Evolutionary conservation across 116 monocot species (phyloP), one percentile per base, ranked within the genome.

Genomic region (Iris pallida): DNA sequence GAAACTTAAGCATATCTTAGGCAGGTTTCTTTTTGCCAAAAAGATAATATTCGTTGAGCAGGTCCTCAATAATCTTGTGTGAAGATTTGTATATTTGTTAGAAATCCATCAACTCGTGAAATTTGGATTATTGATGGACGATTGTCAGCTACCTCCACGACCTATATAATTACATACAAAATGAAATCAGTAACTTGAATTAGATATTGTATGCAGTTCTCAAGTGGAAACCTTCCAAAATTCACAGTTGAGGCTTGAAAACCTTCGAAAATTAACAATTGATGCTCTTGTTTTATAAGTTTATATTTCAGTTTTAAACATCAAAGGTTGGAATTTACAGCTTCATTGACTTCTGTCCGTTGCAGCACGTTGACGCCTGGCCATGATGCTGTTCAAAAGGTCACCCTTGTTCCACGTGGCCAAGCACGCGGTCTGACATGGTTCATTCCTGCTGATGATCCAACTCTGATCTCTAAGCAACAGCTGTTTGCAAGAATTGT

Each of bases 301-400:
- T 17, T 19, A 18, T 48, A 10, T 66, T 41, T n/a, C 30, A 30
- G 30, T 30, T 30, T 30, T 30, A 30, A 30, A 30, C 30, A 30
- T 30, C 0, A 30, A 30, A 30, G 30, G 4, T 9, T 65, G 7
- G 4, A 12, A 8, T 44, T 68, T 71, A 14, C 2, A 64, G 55
- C 16, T 17, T 20, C 7, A 13, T 17, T 9, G 53, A 0, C 20
- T 18, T 63, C 20, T 30, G 10, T 63, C 16, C 57, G 10, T 61
- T 83, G 68, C 68, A 90, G 90, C 55, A 86, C 90, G 5, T 70
- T 90, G 68, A 86, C 90, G 51, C 83, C 90, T 16, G 90, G 90
- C 7, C 90, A 90, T 65, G 90, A 90, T 70, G 64, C 86, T 4
- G 90, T 90, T 58, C 90, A 90, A 64, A 90, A 90, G 78, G 90